phyloP scores from a whole-genome alignment of 2,329 filamentous ascomycete genomes.

The Fusarium decemcellulare region DNA sequence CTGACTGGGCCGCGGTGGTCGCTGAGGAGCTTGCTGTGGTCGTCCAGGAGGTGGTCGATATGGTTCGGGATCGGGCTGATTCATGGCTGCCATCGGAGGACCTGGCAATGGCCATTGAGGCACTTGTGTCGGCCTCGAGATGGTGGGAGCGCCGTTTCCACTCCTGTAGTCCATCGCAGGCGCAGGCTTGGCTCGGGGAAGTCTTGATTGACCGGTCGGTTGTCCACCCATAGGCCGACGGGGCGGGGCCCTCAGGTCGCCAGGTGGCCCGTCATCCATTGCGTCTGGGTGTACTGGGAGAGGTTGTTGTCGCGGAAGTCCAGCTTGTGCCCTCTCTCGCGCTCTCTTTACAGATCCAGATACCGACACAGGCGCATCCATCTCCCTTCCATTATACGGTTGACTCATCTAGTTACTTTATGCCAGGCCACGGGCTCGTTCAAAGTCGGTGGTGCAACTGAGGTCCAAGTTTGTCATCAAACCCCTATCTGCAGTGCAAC shows the following conservation, averaged over 20 bases:
- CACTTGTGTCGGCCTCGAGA: slow-evolving; percentile 67
- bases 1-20: slow-evolving; percentile 72
- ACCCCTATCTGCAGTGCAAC: slow-evolving; percentile 39
- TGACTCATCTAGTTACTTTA: slow-evolving; percentile 66
- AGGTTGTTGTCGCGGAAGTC: slow-evolving; percentile 46
- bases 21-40: slow-evolving; percentile 65
- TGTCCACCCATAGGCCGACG: slow-evolving; percentile 47
- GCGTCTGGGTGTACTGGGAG: slow-evolving; percentile 40
- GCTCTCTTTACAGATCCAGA: slow-evolving; percentile 68
- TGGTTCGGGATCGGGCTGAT: slow-evolving; percentile 53
- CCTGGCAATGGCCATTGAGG: slow-evolving; percentile 69
- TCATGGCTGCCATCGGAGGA: slow-evolving; percentile 53
- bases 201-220: slow-evolving; percentile 30
- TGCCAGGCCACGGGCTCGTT: slow-evolving; percentile 38
- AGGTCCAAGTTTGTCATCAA: slow-evolving; percentile 25
- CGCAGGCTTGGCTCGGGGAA: slow-evolving; percentile 32
- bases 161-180: slow-evolving; percentile 37
- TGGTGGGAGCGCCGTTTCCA: slow-evolving; percentile 56
- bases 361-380: slow-evolving; percentile 61
- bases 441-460: slow-evolving; percentile 32
- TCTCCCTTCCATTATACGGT: slow-evolving; percentile 67
- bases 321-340: slow-evolving; percentile 66
- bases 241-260: slow-evolving; percentile 44
- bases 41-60: slow-evolving; percentile 67
- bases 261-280: slow-evolving; percentile 47